Percentiles rank a stretch among this genome's conserved stretches.
Conservation (phyloP, 768 basidiomycete genomes). For the Psilocybe azurescens region DNA sequence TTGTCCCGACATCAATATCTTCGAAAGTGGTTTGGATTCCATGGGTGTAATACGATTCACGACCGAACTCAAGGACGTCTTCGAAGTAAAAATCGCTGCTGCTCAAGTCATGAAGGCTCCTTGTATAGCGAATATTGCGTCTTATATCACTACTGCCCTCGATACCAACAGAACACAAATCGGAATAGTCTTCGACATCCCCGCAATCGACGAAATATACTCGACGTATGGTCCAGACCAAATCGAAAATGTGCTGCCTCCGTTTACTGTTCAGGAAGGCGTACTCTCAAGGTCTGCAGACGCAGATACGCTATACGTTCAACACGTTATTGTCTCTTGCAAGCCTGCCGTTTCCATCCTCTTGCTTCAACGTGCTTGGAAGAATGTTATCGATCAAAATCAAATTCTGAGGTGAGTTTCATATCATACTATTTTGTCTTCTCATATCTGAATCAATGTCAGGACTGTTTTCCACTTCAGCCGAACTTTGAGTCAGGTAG, state of each 20-base stretch:
- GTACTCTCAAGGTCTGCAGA: slow-evolving; percentile 46
- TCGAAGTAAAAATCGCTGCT: slow-evolving; percentile 26
- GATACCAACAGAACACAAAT: background rate
- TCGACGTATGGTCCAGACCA: slow-evolving; percentile 16
- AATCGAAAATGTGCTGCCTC: slow-evolving; percentile 39
- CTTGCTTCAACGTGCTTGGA: slow-evolving; percentile 39
- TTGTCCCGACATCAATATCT: slow-evolving; percentile 32
- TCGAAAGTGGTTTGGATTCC: slow-evolving; percentile 38
- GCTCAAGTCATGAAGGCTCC: slow-evolving; percentile 36
- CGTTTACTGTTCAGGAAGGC: slow-evolving; percentile 53
- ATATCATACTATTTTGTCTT: background rate
- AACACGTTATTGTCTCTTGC: slow-evolving; percentile 44
- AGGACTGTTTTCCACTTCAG: slow-evolving; percentile 39
- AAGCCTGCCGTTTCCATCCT: slow-evolving; percentile 23
- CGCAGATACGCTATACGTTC: slow-evolving; percentile 45
- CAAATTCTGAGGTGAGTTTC: slow-evolving; percentile 31
- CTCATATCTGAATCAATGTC: slow-evolving; percentile 3
- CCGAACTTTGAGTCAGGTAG: slow-evolving; percentile 31
- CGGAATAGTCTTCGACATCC: background rate
- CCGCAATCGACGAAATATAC: slow-evolving; percentile 14
- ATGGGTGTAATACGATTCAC: slow-evolving; percentile 34
- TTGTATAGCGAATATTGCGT: slow-evolving; percentile 29
- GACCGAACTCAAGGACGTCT: slow-evolving; percentile 26
- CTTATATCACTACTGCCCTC: background rate
- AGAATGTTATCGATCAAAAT: slow-evolving; percentile 27